Conservation (phyloP, 2,329 filamentous ascomycete genomes). For the Dactylellina drechsleri region DNA sequence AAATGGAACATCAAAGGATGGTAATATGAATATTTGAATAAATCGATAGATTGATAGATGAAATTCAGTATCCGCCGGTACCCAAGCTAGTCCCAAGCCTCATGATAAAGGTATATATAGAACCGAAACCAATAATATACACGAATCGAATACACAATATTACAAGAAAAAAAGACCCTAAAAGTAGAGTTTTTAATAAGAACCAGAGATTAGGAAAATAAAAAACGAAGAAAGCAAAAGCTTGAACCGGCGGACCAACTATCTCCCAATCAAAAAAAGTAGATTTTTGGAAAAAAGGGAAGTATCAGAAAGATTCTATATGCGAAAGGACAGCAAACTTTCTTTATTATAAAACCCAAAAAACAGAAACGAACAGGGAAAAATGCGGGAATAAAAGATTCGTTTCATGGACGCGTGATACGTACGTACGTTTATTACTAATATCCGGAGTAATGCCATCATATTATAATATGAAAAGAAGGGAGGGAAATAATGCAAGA, state of each 20-base stretch:
- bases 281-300: conserved; percentile 32
- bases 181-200: conserved; percentile 12
- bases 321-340: conserved; percentile 20
- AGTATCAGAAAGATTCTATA: conserved; percentile 51
- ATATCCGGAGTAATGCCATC: conserved; percentile 20
- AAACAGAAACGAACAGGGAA: conserved; percentile 46
- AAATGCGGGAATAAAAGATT: conserved; percentile 18
- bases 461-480: conserved; percentile 11
- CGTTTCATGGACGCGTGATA: conserved; percentile 29
- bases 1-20: no score
- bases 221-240: not conserved
- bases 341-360: conserved; percentile 12
- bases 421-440: conserved; percentile 33
- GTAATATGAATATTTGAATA: no score
- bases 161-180: conserved; percentile 16
- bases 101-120: not conserved
- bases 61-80: no score
- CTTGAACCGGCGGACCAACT: not conserved
- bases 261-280: not conserved
- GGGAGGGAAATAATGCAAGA: not conserved
- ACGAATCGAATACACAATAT: conserved; percentile 9
- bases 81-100: not conserved
- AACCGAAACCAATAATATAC: conserved; percentile 20
- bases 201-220: no score
- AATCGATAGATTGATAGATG: no score